Conservation (phyloP, 495 filamentous ascomycete genomes). For the Podospora pseudopauciseta region DNA sequence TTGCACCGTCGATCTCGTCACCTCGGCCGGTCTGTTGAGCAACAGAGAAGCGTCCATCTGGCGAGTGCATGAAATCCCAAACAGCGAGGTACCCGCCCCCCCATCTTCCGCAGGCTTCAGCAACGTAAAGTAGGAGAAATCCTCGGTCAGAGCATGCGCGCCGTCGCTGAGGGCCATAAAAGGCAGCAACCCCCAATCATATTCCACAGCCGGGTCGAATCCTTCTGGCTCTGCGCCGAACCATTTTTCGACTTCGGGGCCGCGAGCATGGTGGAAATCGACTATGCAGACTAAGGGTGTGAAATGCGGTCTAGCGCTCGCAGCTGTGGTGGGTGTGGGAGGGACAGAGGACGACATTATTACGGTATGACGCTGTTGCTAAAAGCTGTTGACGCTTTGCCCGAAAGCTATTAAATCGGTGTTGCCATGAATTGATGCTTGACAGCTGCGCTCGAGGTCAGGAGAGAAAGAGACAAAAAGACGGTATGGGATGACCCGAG, state of each 20-base stretch:
- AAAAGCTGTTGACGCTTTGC: neutral
- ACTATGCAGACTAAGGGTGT: slow-evolving; percentile 79
- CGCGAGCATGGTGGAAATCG: slow-evolving; percentile 95
- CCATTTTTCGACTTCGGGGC: slow-evolving; percentile 91
- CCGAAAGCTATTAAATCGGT: neutral
- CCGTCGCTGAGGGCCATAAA: slow-evolving; percentile 99
- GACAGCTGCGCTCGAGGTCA: neutral
- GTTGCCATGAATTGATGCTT: neutral
- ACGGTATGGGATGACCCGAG: neutral
- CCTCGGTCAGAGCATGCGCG: slow-evolving; percentile 87
- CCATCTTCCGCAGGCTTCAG: slow-evolving; percentile 58
- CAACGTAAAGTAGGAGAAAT: slow-evolving; percentile 98
- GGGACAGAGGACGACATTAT: slow-evolving; percentile 26
- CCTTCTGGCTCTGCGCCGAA: slow-evolving; percentile 71
- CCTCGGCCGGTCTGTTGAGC: slow-evolving; percentile 74
- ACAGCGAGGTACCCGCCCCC: slow-evolving; percentile 73
- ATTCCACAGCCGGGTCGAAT: slow-evolving; percentile 72
- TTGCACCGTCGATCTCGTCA: slow-evolving; percentile 92
- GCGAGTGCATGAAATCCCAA: slow-evolving; percentile 92
- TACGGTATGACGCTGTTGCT: neutral
- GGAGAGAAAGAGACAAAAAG: neutral
- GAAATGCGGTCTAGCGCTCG: slow-evolving; percentile 31
- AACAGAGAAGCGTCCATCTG: slow-evolving; percentile 80
- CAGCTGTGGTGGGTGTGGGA: slow-evolving; percentile 25
- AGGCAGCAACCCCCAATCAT: slow-evolving; percentile 88